Base-by-base conservation (phyloP, 1,139 yeast species). In the Suhomyces panamericanus region DNA sequence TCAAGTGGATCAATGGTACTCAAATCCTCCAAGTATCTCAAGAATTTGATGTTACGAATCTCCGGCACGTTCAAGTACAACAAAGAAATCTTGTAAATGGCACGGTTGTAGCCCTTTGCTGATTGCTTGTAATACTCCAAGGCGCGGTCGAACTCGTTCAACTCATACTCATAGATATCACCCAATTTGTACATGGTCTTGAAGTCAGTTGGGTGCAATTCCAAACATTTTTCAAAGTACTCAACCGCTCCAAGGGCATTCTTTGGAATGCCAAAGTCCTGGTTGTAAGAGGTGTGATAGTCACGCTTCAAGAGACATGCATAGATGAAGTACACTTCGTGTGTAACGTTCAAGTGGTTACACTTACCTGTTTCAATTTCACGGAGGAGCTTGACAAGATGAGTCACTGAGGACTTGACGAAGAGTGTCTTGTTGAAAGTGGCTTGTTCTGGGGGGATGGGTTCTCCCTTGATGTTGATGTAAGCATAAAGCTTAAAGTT, bases 391-490 rank as follows among this genome's bases (percentile, higher is more conserved):
- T 71, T 72, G 13, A 62, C 53, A 29, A 73, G 62, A 50, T 75
- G 78, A 27, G 67, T 72, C 22, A 67, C 63, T 20, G 75, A 62
- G 4, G 77, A 69, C 54, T 70, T 73, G 35, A 73, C 58, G 53
- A 72, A 75, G 20, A 66, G 57, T 10, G 63, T 59, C 53, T 69
- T 70, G 56, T 71, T 73, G 32, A 57, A 52, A 13, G 57, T 55
- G 10, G 61, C 62, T 43, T 66, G 67, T 29, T 67, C 74, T 3
- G 64, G 59, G 4, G 56, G 47, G n/a, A 70, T 59, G 13, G 63
- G 62, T 46, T 73, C 77, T 17, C 80, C 80, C 57, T 70, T 72
- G 46, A 75, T 72, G 53, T 71, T 74, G 45, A 75, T 68, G 49
- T 67, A 73, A 8, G 71, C 62, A 51, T 70, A 74, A 28, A 75